These are phyloP conservation scores for Fonsecaea nubica DNA, from an alignment of 2,329 filamentous ascomycete species.

Conservation along the genomic window DNA sequence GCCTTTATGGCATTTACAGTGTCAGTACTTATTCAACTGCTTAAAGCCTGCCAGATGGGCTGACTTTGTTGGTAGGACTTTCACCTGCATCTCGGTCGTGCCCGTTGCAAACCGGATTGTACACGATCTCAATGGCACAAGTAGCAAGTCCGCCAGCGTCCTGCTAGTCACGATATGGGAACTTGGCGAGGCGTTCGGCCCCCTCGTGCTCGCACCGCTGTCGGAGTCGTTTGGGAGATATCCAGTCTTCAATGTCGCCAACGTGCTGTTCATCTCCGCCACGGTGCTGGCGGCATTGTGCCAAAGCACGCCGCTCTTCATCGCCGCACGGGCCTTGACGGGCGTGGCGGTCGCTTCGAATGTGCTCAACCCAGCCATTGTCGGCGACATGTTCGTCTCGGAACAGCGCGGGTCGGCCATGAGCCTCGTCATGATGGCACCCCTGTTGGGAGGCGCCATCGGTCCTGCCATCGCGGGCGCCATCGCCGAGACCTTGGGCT, in stretches of 20 bases:
- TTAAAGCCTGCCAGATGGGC: background rate
- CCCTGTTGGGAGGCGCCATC: conserved; percentile 52
- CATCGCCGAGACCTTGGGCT: conserved; percentile 37
- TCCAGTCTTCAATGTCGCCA: conserved; percentile 49
- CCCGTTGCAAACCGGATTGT: conserved; percentile 62
- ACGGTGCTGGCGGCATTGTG: conserved; percentile 50
- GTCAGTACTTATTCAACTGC: conserved; percentile 17
- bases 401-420: conserved; percentile 66
- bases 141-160: conserved; percentile 57
- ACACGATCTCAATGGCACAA: conserved; percentile 50
- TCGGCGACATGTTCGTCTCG: conserved; percentile 67
- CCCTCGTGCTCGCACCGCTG: conserved; percentile 54
- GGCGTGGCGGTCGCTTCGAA: conserved; percentile 55
- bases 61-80: conserved; percentile 53
- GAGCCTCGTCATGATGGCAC: conserved; percentile 63
- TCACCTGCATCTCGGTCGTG: conserved; percentile 64
- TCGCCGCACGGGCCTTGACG: conserved; percentile 53
- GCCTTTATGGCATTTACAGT: conserved; percentile 40
- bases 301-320: conserved; percentile 49
- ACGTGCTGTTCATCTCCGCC: conserved; percentile 54
- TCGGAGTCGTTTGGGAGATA: conserved; percentile 53
- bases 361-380: conserved; percentile 67
- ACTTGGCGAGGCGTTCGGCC: conserved; percentile 56
- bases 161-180: conserved; percentile 59
- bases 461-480: conserved; percentile 41